phyloP scores from a whole-genome alignment of 768 basidiomycete genomes.

The Rhizopogon vesiculosus region DNA sequence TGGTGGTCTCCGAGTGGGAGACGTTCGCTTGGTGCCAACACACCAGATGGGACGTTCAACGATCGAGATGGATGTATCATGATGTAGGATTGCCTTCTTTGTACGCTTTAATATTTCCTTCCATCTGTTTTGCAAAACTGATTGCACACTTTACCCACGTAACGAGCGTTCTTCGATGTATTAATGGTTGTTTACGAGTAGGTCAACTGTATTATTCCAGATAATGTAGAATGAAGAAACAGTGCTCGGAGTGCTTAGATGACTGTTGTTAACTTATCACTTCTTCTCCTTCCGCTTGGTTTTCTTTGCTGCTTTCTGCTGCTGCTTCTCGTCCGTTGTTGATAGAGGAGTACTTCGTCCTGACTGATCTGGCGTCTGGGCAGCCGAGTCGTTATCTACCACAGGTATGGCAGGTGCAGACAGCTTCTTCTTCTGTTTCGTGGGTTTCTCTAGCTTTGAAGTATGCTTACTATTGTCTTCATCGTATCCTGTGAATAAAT shows the following conservation, averaged over 20 bases:
- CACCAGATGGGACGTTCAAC: conserved; percentile 36
- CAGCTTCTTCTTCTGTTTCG: conserved; percentile 9
- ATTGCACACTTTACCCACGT: conserved; percentile 13
- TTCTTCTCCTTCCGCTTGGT: conserved; percentile 30
- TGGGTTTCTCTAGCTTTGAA: background rate
- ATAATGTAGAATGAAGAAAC: background rate
- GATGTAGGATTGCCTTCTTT: conserved; percentile 46
- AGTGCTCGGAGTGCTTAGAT: background rate
- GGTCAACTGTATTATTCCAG: background rate
- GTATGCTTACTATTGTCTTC: conserved; percentile 12
- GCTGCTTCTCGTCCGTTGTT: conserved; percentile 16
- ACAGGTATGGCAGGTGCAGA: background rate
- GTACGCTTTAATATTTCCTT: conserved; percentile 21
- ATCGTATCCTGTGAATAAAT: conserved; percentile 26
- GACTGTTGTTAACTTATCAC: background rate
- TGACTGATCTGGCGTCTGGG: conserved; percentile 4
- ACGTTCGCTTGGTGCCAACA: conserved; percentile 42
- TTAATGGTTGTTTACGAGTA: conserved; percentile 1
- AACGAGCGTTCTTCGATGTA: conserved; percentile 5
- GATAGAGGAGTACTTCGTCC: conserved; percentile 19
- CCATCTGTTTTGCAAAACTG: conserved; percentile 7
- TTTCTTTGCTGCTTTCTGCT: conserved; percentile 27
- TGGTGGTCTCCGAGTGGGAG: conserved; percentile 44
- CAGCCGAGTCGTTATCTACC: conserved; percentile 3
- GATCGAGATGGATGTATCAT: conserved; percentile 62